Percentiles rank a stretch among this genome's conserved stretches.
Conservation (phyloP, 139 green algal genomes). For the Trebouxia sp. region DNA sequence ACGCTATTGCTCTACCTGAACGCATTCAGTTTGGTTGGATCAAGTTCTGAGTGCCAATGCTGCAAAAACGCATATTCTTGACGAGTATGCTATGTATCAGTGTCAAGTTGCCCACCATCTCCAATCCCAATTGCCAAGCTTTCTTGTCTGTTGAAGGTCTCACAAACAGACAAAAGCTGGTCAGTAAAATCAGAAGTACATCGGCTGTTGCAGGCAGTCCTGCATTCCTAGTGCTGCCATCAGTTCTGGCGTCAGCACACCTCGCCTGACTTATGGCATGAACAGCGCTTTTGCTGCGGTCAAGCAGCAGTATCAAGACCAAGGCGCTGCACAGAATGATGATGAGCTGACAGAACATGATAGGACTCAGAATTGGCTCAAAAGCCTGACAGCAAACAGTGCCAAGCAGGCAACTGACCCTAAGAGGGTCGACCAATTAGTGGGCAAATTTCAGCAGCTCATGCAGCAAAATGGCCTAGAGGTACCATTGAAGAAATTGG, state of each 20-base stretch:
- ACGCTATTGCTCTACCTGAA: too few relatives aligned
- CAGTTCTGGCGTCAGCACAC: background rate
- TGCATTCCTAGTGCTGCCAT: background rate
- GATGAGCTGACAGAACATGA: background rate
- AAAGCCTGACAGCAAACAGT: background rate
- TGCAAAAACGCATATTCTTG: too few relatives aligned
- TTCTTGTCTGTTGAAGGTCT: too few relatives aligned
- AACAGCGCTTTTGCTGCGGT: background rate
- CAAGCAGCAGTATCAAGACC: background rate
- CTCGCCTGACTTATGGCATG: background rate
- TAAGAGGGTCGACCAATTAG: slow-evolving; percentile 3
- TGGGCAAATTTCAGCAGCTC: background rate
- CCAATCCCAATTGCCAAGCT: too few relatives aligned
- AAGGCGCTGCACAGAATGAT: background rate
- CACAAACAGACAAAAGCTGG: too few relatives aligned
- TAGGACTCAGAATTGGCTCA: slow-evolving; percentile 11
- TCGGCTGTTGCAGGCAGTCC: background rate
- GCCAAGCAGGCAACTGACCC: slow-evolving; percentile 15
- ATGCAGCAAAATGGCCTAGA: background rate
- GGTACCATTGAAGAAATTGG: background rate
- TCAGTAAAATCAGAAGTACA: too few relatives aligned
- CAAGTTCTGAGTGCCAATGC: too few relatives aligned
- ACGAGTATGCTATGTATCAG: too few relatives aligned
- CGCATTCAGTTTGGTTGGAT: too few relatives aligned
- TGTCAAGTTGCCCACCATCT: too few relatives aligned